A percentile compares a stretch with the other conserved stretches of the same genome.
Evolutionary conservation across 2,329 filamentous ascomycete genomes (phyloP).

Genomic region (Phaeoacremonium minimum): DNA sequence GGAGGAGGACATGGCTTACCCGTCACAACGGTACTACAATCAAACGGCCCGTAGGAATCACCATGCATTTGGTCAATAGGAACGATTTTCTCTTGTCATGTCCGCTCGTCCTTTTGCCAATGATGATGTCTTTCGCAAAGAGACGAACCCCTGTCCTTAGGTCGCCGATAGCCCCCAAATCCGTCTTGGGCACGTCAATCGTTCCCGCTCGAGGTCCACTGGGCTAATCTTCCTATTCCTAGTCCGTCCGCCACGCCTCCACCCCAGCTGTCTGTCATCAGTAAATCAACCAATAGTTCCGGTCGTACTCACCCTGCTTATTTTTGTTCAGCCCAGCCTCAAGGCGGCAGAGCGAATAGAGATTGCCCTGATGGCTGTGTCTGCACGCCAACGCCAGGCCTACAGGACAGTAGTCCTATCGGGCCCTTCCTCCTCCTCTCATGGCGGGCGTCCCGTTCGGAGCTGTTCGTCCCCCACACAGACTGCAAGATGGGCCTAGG

Average conservation of each 20-base stretch:
- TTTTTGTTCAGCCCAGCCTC: slow-evolving; percentile 14
- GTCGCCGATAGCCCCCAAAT: neutral
- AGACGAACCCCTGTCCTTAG: no score
- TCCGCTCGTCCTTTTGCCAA: neutral
- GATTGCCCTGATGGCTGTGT: slow-evolving; percentile 5
- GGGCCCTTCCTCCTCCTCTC: no score
- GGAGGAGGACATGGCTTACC: no score
- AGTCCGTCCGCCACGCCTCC: slow-evolving; percentile 5
- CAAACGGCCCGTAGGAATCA: no score
- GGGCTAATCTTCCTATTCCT: slow-evolving; percentile 1
- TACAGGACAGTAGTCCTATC: no score
- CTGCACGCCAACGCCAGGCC: slow-evolving; percentile 10
- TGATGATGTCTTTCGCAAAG: no score
- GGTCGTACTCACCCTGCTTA: neutral
- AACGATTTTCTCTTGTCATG: no score
- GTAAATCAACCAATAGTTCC: slow-evolving; percentile 14
- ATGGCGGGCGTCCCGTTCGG: no score
- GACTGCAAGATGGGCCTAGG: no score
- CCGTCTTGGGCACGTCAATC: no score
- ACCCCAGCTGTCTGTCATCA: slow-evolving; percentile 5
- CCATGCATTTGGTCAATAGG: no score
- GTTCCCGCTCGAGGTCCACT: slow-evolving; percentile 1
- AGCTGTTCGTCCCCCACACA: neutral
- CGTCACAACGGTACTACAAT: no score
- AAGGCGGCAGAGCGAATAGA: slow-evolving; percentile 3